Base-by-base conservation (phyloP, 345 rosid species). In the Acer campestre region DNA sequence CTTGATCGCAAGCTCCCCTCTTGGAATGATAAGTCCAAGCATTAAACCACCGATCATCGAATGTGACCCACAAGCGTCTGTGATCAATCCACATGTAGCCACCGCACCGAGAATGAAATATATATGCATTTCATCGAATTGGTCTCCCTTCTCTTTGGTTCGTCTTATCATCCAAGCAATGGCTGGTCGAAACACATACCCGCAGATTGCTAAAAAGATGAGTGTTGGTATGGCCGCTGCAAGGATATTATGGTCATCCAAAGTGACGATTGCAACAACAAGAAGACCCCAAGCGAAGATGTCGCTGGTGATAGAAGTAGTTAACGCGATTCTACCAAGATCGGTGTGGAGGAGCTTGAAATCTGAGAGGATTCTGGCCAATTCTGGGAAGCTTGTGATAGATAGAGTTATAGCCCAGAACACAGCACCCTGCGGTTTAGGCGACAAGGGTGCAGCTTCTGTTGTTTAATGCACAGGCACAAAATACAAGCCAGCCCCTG, bases 331-430 rank as follows among this genome's bases (percentile, higher is more conserved):
- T n/a, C 68, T 68, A 7, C 85, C 85, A 1, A 84, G 53, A 3
- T 84, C 80, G 0, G 85, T 77, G 25, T 80, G 80, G 0, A 84
- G 75, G 2, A 84, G 78, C 74, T 84, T 84, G 25, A 84, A 23
- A 53, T 84, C 79, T 0, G 82, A 84, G 40, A 84, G 82, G 17
- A 68, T 56, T 29, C 78, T 64, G 46, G 79, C 86, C 7, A 84
- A 67, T 62, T 84, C 86, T 0, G 86, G 74, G 29, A 84, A 84
- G 55, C 86, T 84, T 12, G 86, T 80, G 67, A 80, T 76, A 0
- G 82, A 75, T 3, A 79, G 67, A 9, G 80, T 42, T 38, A 75
- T 70, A 11, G 81, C 87, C 78, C 82, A 81, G 31, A 75, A 75
- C 16, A 31, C 23, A 1, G 46, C 72, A 1, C 31, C 81, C 0